Evolutionary conservation across 2,329 filamentous ascomycete genomes (phyloP).

Genomic region (Scedosporium aurantiacum): DNA sequence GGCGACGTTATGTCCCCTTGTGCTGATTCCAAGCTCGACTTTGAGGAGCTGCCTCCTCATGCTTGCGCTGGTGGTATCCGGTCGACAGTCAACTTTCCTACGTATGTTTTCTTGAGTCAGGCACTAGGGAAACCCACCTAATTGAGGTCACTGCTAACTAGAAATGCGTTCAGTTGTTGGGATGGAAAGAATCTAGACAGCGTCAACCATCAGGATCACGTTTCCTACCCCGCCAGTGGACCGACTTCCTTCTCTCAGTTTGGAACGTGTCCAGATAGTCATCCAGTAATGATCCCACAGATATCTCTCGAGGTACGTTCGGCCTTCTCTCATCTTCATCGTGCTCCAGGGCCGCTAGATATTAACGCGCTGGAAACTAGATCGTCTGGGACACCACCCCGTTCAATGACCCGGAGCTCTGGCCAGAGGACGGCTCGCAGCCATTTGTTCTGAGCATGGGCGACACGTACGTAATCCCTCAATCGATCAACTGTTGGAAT

Average conservation of each 20-base stretch:
- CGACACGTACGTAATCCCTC: constrained; percentile 9
- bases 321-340: neutral
- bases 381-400: constrained; percentile 25
- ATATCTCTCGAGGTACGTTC: constrained; percentile 21
- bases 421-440: constrained; percentile 25
- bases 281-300: constrained; percentile 27
- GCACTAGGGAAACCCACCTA: neutral
- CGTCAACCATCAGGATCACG: constrained; percentile 29
- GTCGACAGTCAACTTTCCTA: constrained; percentile 32
- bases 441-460: constrained; percentile 22
- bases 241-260: constrained; percentile 22
- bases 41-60: constrained; percentile 25
- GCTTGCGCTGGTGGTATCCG: constrained; percentile 31
- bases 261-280: constrained; percentile 21
- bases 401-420: constrained; percentile 25
- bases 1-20: constrained; percentile 22
- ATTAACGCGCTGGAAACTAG: constrained; percentile 7
- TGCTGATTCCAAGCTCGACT: constrained; percentile 30
- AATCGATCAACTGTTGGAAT: neutral
- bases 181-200: constrained; percentile 32
- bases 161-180: constrained; percentile 22
- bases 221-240: constrained; percentile 27
- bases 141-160: neutral
- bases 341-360: neutral
- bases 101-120: constrained; percentile 26